Evolutionary conservation across 1,139 yeast species (phyloP).

Genomic region (Hemisphaericaspora xylofermentans): DNA sequence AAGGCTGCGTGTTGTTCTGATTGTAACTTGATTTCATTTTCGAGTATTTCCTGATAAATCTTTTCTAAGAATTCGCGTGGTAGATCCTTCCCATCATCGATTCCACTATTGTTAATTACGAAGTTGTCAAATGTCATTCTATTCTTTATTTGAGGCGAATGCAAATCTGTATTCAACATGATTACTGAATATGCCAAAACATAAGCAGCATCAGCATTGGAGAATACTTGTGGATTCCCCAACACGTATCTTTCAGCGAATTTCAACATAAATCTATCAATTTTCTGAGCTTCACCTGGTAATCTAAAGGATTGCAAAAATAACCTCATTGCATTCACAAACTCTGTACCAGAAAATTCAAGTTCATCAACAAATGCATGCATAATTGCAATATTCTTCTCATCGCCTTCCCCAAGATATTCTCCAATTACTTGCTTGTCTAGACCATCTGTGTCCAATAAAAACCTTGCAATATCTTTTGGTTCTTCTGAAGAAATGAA

Average conservation of each 20-base stretch:
- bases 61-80: slow-evolving; percentile 69
- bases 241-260: slow-evolving; percentile 90
- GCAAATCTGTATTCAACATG: slow-evolving; percentile 91
- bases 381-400: slow-evolving; percentile 77
- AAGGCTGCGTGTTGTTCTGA: slow-evolving; percentile 95
- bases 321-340: slow-evolving; percentile 82
- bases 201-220: slow-evolving; percentile 94
- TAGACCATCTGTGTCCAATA: slow-evolving; percentile 74
- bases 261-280: slow-evolving; percentile 93
- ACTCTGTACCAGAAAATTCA: slow-evolving; percentile 67
- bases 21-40: slow-evolving; percentile 82
- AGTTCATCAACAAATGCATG: slow-evolving; percentile 89
- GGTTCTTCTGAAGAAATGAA: slow-evolving; percentile 67
- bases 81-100: slow-evolving; percentile 85
- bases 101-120: slow-evolving; percentile 83
- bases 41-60: slow-evolving; percentile 74
- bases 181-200: slow-evolving; percentile 90
- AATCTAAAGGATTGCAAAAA: slow-evolving; percentile 86
- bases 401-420: slow-evolving; percentile 87
- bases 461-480: slow-evolving; percentile 66
- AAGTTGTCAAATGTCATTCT: slow-evolving; percentile 90
- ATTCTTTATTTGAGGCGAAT: slow-evolving; percentile 79
- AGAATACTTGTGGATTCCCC: slow-evolving; percentile 82
- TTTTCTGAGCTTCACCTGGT: slow-evolving; percentile 98
- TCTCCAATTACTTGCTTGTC: slow-evolving; percentile 89